phyloP scores from a whole-genome alignment of 257 asterid genomes.

The Lithospermum erythrorhizon region DNA sequence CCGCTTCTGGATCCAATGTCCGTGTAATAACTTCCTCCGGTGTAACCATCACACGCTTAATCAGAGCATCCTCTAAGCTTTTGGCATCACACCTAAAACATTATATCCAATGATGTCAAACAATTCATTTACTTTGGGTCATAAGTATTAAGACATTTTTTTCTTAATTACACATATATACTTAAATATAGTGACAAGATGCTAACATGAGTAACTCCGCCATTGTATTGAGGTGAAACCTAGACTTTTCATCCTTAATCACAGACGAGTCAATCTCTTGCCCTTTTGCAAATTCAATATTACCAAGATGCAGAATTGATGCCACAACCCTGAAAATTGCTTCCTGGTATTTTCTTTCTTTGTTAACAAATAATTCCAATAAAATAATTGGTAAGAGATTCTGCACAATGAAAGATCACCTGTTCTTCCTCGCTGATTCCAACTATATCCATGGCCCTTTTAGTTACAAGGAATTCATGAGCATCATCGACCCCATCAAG shows the following conservation, averaged over 20 bases:
- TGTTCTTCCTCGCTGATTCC: conserved; percentile 97
- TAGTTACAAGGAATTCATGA: conserved; percentile 84
- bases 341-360: conserved; percentile 37
- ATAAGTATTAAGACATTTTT: no score
- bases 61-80: conserved; percentile 91
- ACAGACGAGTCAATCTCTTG: conserved; percentile 91
- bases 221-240: conserved; percentile 75
- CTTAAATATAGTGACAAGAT: conserved; percentile 3
- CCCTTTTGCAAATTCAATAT: conserved; percentile 89
- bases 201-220: conserved; percentile 86
- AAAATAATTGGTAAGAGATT: neutral
- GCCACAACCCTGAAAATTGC: conserved; percentile 94
- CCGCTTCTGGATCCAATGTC: conserved; percentile 92
- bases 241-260: conserved; percentile 80
- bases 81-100: conserved; percentile 76
- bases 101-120: conserved; percentile 17
- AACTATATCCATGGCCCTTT: conserved; percentile 99
- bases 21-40: conserved; percentile 92
- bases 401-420: conserved; percentile 32
- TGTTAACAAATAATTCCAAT: neutral
- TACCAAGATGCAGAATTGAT: conserved; percentile 93
- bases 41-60: conserved; percentile 96
- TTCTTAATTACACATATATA: conserved; percentile 9
- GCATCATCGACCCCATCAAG: conserved; percentile 89
- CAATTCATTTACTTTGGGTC: neutral